Conservation (phyloP, 2,329 filamentous ascomycete species). For the Alternaria triticina region DNA sequence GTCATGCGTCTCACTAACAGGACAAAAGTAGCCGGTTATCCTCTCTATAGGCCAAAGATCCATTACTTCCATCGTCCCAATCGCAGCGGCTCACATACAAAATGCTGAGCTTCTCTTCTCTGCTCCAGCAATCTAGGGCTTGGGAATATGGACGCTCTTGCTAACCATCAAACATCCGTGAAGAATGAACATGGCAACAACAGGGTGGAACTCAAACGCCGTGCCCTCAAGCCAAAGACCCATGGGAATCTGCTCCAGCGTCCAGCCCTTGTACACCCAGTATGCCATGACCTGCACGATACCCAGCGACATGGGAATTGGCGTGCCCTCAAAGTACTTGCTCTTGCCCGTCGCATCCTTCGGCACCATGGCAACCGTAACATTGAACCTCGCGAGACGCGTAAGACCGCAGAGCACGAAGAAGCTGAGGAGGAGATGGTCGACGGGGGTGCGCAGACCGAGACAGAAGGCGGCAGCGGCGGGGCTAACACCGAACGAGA, state of each 20-base stretch:
- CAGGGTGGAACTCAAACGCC: constrained; percentile 81
- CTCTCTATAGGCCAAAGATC: background rate
- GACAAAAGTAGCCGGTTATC: background rate
- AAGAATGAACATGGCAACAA: constrained; percentile 79
- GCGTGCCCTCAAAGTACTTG: constrained; percentile 95
- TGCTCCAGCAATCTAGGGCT: constrained; percentile 61
- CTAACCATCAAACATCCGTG: constrained; percentile 95
- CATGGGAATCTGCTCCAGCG: constrained; percentile 77
- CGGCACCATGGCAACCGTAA: constrained; percentile 85
- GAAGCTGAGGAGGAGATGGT: constrained; percentile 81
- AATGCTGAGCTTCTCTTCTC: background rate
- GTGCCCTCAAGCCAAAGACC: constrained; percentile 73
- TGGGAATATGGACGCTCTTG: constrained; percentile 93
- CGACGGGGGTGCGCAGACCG: constrained; percentile 81
- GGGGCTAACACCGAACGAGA: constrained; percentile 93
- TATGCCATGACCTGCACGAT: constrained; percentile 86
- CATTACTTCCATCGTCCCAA: background rate
- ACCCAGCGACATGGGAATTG: constrained; percentile 86
- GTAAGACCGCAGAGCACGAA: constrained; percentile 96
- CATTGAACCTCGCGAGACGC: constrained; percentile 94
- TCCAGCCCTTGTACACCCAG: constrained; percentile 83
- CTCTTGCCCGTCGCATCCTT: constrained; percentile 93
- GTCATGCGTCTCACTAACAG: background rate
- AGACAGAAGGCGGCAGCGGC: constrained; percentile 87
- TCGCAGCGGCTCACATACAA: background rate